Evolutionary conservation across 345 rosid species (phyloP), one percentile per base, ranked within the genome.

Genomic region (Lagerstroemia speciosa): DNA sequence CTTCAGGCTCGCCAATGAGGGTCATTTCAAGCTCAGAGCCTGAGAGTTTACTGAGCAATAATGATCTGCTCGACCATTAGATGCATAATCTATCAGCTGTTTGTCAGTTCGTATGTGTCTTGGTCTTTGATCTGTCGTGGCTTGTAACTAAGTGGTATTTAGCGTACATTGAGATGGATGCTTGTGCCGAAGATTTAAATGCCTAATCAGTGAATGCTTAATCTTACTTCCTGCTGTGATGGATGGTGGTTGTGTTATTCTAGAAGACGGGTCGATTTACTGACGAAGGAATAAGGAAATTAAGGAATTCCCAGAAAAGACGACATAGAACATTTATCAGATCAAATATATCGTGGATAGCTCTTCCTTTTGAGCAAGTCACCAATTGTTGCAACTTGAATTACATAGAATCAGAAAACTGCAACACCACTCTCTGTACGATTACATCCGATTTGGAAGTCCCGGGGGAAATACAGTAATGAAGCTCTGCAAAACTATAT

Each of bases 1-100:
- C 74, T 95, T 95, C 87, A 86, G 82, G 88, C 86, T 88, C 46
- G 98, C 98, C 32, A 95, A 95, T 72, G 94, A 95, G 77, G 98
- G 92, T 64, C 88, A 71, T 40, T 80, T 82, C 80, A 85, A 84
- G 83, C 88, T 83, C 16, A 74, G 76, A 76, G 50, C 70, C 75
- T 65, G 64, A 65, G 38, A 50, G 29, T 6, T 22, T 26, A 65
- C 29, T 3, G 12, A 65, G 15, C 26, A 10, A 40, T 24, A 12
- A 3, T 22, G 20, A 65, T 65, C 50, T 8, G 33, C 52, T 65
- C 29, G 52, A 1, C 32, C 8, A 16, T 65, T 40, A 24, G 67
- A 34, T 10, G 48, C 29, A 37, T 9, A n/a, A 40, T 6, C 1
- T 31, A 24, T 27, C 33, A 30, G 11, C 29, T 27, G 63, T 58